Conservation (phyloP, 2,329 filamentous ascomycete genomes). For the Fusarium succisae region DNA sequence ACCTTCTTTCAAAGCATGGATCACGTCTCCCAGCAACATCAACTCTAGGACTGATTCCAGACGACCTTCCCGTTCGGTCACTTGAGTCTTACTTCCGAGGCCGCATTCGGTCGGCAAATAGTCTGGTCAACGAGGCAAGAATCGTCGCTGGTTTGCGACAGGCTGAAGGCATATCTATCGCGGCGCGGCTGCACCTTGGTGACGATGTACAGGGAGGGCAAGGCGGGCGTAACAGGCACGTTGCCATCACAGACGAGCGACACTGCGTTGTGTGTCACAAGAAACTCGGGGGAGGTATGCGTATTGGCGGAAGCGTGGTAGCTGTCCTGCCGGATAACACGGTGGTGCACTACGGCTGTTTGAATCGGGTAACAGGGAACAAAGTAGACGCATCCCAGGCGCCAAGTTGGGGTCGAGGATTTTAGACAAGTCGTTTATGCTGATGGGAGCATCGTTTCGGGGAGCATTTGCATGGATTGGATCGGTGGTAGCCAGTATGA, state of each 20-base stretch:
- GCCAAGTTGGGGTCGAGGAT: constrained; percentile 51
- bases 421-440: constrained; percentile 39
- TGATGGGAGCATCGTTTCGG: constrained; percentile 22
- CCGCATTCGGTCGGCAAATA: constrained; percentile 87
- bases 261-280: constrained; percentile 95
- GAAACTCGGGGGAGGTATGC: constrained; percentile 83
- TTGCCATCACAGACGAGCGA: constrained; percentile 86
- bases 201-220: constrained; percentile 65
- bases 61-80: constrained; percentile 78
- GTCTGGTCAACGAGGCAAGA: constrained; percentile 79
- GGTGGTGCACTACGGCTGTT: constrained; percentile 84
- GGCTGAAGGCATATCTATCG: constrained; percentile 80
- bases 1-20: constrained; percentile 90
- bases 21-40: constrained; percentile 88
- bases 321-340: constrained; percentile 86
- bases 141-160: constrained; percentile 81
- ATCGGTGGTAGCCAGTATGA: constrained; percentile 38
- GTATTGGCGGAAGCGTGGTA: constrained; percentile 90
- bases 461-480: constrained; percentile 37
- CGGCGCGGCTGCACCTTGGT: constrained; percentile 78
- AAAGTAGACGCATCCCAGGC: constrained; percentile 47
- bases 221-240: constrained; percentile 68
- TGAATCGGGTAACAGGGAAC: constrained; percentile 59
- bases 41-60: constrained; percentile 86
- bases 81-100: constrained; percentile 92